phyloP scores from a whole-genome alignment of 306 rosid genomes.

The Quercus alba region DNA sequence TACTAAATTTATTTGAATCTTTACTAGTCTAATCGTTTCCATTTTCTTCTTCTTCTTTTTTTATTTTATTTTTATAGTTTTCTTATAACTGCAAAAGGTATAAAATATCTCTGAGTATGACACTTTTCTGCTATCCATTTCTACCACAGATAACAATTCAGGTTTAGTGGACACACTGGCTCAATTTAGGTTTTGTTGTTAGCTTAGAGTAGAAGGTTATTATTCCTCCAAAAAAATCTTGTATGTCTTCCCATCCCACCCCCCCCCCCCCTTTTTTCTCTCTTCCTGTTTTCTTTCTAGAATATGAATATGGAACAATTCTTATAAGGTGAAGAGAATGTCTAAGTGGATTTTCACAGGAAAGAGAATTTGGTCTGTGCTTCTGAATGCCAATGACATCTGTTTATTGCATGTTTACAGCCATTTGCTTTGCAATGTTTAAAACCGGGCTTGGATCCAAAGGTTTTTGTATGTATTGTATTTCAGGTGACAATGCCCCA shows the following conservation, averaged over 20 bases:
- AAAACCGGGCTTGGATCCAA: not conserved
- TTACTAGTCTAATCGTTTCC: not conserved
- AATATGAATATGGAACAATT: not conserved
- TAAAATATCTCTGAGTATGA: not conserved
- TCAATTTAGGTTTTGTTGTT: not conserved
- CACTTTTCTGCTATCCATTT: not conserved
- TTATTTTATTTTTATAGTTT: not conserved
- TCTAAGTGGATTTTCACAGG: not conserved
- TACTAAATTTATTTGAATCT: not conserved
- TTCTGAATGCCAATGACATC: no score
- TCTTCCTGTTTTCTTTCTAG: not conserved
- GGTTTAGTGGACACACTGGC: not conserved
- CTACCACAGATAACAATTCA: not conserved
- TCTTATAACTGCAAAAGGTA: not conserved
- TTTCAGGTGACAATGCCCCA: conserved; percentile 77
- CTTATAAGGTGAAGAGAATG: not conserved
- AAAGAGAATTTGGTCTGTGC: not conserved
- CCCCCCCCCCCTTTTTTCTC: no score
- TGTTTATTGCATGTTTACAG: no score
- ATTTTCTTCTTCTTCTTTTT: not conserved
- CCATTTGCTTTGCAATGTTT: no score
- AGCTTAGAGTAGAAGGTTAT: not conserved
- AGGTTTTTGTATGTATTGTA: not conserved
- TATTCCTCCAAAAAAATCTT: not conserved
- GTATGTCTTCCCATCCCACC: not conserved